These are phyloP conservation scores for Plectosphaerella cucumerina DNA, from an alignment of 2,329 filamentous ascomycete genomes.

Conservation along the genomic window DNA sequence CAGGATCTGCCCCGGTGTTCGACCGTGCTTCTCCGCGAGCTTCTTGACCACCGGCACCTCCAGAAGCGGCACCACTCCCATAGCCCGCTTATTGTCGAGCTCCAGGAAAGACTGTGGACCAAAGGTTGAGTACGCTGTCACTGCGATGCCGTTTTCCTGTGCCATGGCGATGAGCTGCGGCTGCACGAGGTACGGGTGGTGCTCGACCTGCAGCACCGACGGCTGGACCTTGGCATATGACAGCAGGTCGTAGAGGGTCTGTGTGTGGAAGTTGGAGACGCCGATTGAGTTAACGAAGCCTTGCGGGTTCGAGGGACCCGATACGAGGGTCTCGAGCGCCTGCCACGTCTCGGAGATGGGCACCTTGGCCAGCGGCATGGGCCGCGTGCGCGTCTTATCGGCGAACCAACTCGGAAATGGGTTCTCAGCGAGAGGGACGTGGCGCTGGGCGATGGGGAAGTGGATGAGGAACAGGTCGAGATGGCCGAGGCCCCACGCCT, in stretches of 20 bases:
- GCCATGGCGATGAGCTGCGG: slow-evolving; percentile 49
- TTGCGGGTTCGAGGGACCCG: slow-evolving; percentile 21
- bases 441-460: slow-evolving; percentile 44
- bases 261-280: slow-evolving; percentile 55
- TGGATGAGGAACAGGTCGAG: slow-evolving; percentile 69
- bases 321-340: slow-evolving; percentile 54
- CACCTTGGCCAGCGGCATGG: slow-evolving; percentile 23
- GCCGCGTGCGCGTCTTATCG: slow-evolving; percentile 36
- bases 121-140: slow-evolving; percentile 64
- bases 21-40: slow-evolving; percentile 49
- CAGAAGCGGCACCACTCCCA: slow-evolving; percentile 19
- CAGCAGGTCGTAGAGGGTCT: slow-evolving; percentile 56
- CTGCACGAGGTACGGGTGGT: slow-evolving; percentile 65
- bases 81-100: slow-evolving; percentile 20
- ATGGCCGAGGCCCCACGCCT: slow-evolving; percentile 61
- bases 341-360: slow-evolving; percentile 55
- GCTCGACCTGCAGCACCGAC: slow-evolving; percentile 61
- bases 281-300: slow-evolving; percentile 55
- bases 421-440: slow-evolving; percentile 35
- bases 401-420: slow-evolving; percentile 33
- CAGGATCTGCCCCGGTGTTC: slow-evolving; percentile 61
- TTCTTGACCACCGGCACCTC: slow-evolving; percentile 35
- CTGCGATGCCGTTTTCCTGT: slow-evolving; percentile 48
- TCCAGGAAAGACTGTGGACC: slow-evolving; percentile 45
- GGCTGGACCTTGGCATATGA: slow-evolving; percentile 51